Base-by-base conservation (phyloP, 2,329 filamentous ascomycete species). In the Cercospora canescens region DNA sequence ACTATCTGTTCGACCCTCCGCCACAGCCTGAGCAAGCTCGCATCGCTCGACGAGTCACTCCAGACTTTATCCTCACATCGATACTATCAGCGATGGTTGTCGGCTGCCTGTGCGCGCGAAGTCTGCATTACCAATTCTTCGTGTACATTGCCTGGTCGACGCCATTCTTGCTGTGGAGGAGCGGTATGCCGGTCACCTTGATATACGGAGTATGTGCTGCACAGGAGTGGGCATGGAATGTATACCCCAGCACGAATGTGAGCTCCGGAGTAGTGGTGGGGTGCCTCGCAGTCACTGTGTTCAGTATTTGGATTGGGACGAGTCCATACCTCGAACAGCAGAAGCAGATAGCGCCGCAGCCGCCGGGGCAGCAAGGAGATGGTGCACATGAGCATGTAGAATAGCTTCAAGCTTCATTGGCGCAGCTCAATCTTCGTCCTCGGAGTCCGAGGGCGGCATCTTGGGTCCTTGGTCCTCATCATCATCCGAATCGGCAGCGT, bases 101-200 rank as follows among this genome's bases (percentile, higher is more conserved):
- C 64, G 94, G 94, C 39, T 85, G 96, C 80, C 84, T 97, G 55
- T 96, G 93, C 76, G 94, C 94, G 28, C 86, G 94, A 65, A 94
- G 91, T 63, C 85, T 97, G 72, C 94, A 97, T 81, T 97, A 97
- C 83, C 94, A 97, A 76, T 97, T 97, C 83, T 97, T 93, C 79
- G 88, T 92, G 54, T 97, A 96, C 83, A 86, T 96, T 66, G 91
- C 91, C 30, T 97, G 94, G 94, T 87, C 91, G 14, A 92, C 92
- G 6, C 94, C 94, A 0, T 96, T 92, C 77, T 83, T 97, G 69
- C 85, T 97, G 60, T 97, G 93, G 93, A 87, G 88, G 74, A 87
- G 89, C 63, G 89, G 89, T 1, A 81, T 89, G 67, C 88, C 90
- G 73, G 89, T 91, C 0, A 75, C 90, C 11, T 74, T 90, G 34